phyloP scores from a whole-genome alignment of 805 yeast species.

The Saccharomycopsis sp. region DNA sequence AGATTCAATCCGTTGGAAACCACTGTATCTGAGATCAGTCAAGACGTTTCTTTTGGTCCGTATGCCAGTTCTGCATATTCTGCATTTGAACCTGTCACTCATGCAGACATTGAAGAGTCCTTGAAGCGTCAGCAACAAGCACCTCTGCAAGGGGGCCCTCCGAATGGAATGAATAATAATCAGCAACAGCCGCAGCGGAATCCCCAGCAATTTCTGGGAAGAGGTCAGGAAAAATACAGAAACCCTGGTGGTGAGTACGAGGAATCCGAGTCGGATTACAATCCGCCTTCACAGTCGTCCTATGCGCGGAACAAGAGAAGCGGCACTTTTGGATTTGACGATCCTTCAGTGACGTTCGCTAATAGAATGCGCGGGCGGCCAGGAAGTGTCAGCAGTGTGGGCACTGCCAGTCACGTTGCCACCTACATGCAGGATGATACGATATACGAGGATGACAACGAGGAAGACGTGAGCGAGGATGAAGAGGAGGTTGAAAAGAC shows the following conservation, averaged over 20 bases:
- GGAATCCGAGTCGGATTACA: constrained; percentile 14
- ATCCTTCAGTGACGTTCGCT: too few relatives aligned
- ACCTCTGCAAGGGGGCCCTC: too few relatives aligned
- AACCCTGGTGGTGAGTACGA: constrained; percentile 5
- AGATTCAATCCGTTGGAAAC: constrained; percentile 11
- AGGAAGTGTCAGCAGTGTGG: constrained; percentile 18
- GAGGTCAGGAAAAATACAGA: too few relatives aligned
- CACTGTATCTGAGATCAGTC: constrained; percentile 4
- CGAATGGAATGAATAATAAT: too few relatives aligned
- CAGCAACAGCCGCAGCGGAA: not conserved
- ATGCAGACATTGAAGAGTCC: constrained; percentile 18
- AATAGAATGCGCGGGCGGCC: too few relatives aligned
- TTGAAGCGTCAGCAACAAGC: constrained; percentile 2
- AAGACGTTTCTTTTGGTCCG: constrained; percentile 11
- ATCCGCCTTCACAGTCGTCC: not conserved
- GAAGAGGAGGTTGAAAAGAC: constrained; percentile 15
- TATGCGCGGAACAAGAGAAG: constrained; percentile 1
- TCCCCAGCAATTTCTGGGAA: not conserved
- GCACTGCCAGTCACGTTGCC: constrained; percentile 17
- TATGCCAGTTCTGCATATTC: constrained; percentile 4
- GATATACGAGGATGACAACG: constrained; percentile 21
- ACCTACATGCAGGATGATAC: constrained; percentile 21
- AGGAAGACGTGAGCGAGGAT: constrained; percentile 15
- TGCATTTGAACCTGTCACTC: constrained; percentile 21
- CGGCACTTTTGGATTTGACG: too few relatives aligned